Evolutionary conservation across 768 basidiomycete species (phyloP).

Genomic region (Rhodosporidiobolus sp.): DNA sequence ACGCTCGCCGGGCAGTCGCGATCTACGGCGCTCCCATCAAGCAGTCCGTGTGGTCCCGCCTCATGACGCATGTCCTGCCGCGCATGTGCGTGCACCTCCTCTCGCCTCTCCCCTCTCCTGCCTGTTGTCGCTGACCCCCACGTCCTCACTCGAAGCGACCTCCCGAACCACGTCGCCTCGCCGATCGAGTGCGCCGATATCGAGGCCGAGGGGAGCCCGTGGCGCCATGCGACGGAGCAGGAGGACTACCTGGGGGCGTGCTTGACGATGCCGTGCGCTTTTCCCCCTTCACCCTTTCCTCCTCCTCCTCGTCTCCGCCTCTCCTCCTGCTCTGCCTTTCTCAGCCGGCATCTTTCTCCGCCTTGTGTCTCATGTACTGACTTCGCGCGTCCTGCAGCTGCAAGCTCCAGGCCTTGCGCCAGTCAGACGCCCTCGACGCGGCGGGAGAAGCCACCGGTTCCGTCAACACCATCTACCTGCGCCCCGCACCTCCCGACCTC

Average conservation of each 20-base stretch:
- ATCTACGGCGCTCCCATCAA: background rate
- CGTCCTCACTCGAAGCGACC: background rate
- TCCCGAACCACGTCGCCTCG: background rate
- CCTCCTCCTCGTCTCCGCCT: too few species aligned
- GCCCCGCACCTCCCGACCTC: background rate
- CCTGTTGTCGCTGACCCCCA: background rate
- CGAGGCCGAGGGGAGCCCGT: constrained; percentile 39
- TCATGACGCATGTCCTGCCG: constrained; percentile 49
- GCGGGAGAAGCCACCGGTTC: background rate
- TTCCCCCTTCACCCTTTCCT: too few species aligned
- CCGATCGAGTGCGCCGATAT: constrained; percentile 35
- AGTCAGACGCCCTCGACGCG: background rate
- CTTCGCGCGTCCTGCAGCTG: background rate
- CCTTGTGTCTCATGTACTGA: too few species aligned
- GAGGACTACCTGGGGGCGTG: background rate
- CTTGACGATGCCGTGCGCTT: constrained; percentile 7
- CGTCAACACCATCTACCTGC: constrained; percentile 5
- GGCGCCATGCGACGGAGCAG: background rate
- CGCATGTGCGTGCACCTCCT: constrained; percentile 44
- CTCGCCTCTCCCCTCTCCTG: background rate
- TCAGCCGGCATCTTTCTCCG: too few species aligned
- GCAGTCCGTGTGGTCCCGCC: constrained; percentile 43
- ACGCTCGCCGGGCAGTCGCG: background rate
- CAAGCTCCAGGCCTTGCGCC: background rate
- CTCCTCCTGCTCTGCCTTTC: too few species aligned